Evolutionary conservation across 352 stramenopile species (phyloP).

Genomic region (Phytophthora vignae): DNA sequence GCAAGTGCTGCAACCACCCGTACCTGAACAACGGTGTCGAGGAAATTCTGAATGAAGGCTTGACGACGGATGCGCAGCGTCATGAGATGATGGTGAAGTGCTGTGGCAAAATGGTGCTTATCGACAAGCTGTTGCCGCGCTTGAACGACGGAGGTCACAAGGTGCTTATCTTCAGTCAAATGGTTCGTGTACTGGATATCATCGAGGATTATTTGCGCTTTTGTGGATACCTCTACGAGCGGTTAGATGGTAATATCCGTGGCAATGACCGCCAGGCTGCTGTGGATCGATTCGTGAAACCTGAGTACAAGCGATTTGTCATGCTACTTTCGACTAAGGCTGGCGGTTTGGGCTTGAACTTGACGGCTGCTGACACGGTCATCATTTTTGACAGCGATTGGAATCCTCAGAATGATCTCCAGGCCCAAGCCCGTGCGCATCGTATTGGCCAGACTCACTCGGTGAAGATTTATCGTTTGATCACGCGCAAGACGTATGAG

Average conservation of each 20-base stretch:
- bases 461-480: constrained; percentile 91
- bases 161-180: constrained; percentile 99
- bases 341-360: constrained; percentile 94
- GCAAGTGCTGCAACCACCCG: constrained; percentile 93
- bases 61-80: constrained; percentile 77
- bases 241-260: constrained; percentile 98
- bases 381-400: constrained; percentile 99
- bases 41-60: constrained; percentile 84
- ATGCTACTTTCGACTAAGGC: constrained; percentile 99
- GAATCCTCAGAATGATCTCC: constrained; percentile 98
- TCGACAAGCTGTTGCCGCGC: constrained; percentile 99
- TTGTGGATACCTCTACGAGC: constrained; percentile 94
- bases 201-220: constrained; percentile 98
- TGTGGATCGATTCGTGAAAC: constrained; percentile 90
- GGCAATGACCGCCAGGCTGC: constrained; percentile 89
- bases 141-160: constrained; percentile 97
- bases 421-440: constrained; percentile 93
- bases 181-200: constrained; percentile 99
- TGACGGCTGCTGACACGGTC: constrained; percentile 95
- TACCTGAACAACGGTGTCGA: constrained; percentile 95
- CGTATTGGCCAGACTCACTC: constrained; percentile 93
- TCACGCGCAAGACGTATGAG: constrained; percentile 94
- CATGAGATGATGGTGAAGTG: constrained; percentile 96
- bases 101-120: constrained; percentile 99
- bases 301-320: constrained; percentile 94